Base-by-base conservation (phyloP, 495 filamentous ascomycete genomes). In the Talaromyces nanjingensis region DNA sequence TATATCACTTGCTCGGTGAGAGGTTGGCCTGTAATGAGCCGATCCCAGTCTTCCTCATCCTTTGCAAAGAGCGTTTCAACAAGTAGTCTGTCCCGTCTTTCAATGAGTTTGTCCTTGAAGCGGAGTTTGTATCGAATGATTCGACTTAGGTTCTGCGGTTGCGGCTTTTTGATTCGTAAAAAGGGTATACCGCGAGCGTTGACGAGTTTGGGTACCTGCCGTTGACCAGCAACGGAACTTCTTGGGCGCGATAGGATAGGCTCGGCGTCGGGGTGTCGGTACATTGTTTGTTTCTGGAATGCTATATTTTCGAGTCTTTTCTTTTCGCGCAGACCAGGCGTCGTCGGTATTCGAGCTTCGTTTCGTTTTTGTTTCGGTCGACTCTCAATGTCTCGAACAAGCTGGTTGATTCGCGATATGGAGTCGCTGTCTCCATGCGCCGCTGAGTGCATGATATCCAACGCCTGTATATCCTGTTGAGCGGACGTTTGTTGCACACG, bases 111-210 rank as follows among this genome's bases (percentile, higher is more conserved):
- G 64, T 77, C 77, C 25, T 81, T 76, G 22, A 68, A 76, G 18
- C 79, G 70, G 18, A 83, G 65, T 60, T 83, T 87, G 33, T 82
- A 73, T 8, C 79, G 72, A 12, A 94, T 71, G 0, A 89, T 74
- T 3, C 81, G 72, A 64, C 80, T 83, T 4, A 93, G 74, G 39
- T 73, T 73, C 33, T 69, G 66, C 5, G 89, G 80, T 67, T 91
- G 88, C 7, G 89, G 89, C 70, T 91, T 92, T 65, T 78, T 81
- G 59, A 90, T 71, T 25, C 89, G 85, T 52, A 94, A 72, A 64
- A 92, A 87, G 0, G 91, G 89, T n/a, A 89, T 65, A 29, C 81
- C 83, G 42, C 76, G 74, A 2, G 85, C 83, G 64, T 78, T 79
- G 66, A 84, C 83, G 2, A 92, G 71, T 0, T 72, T 73, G 0